Conservation (phyloP, 768 basidiomycete genomes). For the Boletus sp. region DNA sequence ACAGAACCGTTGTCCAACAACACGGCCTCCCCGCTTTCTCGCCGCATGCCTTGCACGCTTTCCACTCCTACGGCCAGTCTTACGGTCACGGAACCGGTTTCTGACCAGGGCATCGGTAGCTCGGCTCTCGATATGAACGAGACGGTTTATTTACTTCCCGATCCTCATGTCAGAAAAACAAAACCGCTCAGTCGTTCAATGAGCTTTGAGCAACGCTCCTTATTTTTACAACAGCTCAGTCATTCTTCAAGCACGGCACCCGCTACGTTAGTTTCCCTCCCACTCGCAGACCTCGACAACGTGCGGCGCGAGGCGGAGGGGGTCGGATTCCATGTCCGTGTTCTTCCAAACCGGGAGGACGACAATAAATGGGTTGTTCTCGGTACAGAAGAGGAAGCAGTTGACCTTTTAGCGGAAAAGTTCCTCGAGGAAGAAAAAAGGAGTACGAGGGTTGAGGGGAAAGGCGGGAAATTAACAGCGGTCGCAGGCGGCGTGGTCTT, state of each 20-base stretch:
- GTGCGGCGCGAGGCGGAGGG: constrained; percentile 41
- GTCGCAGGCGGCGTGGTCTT: constrained; percentile 58
- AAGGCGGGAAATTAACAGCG: constrained; percentile 35
- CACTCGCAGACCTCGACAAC: constrained; percentile 40
- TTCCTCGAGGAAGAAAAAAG: constrained; percentile 32
- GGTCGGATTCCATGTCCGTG: constrained; percentile 42
- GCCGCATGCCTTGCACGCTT: constrained; percentile 57
- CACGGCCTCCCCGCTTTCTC: constrained; percentile 20
- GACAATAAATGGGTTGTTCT: constrained; percentile 47
- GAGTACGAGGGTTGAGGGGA: constrained; percentile 14
- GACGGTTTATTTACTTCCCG: constrained; percentile 25
- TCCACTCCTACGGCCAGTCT: constrained; percentile 43
- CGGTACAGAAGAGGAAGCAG: constrained; percentile 48
- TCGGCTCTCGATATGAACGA: constrained; percentile 23
- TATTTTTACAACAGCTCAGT: constrained; percentile 46
- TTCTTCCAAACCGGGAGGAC: constrained; percentile 31
- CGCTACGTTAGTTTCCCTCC: constrained; percentile 50
- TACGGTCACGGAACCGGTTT: constrained; percentile 24
- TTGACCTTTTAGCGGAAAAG: constrained; percentile 32
- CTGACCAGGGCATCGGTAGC: constrained; percentile 32
- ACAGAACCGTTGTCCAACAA: neutral
- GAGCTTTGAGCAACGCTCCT: constrained; percentile 50
- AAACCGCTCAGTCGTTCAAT: constrained; percentile 44
- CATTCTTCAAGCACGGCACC: constrained; percentile 33
- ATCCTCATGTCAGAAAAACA: constrained; percentile 9